These are phyloP conservation scores for Phoma sp. DNA, from an alignment of 2,329 filamentous ascomycete species.

Conservation along the genomic window DNA sequence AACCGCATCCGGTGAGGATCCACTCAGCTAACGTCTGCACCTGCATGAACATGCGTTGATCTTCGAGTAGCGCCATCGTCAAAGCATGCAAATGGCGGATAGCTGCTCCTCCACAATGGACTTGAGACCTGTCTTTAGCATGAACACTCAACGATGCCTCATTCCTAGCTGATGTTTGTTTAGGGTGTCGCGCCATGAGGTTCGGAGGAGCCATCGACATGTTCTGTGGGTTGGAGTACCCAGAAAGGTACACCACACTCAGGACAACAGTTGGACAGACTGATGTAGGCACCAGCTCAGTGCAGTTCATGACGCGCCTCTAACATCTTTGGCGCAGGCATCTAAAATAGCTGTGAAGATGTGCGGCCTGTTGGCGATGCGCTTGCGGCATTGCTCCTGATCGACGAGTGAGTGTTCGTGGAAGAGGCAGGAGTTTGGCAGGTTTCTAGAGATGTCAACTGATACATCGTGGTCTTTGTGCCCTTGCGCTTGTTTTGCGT, in stretches of 20 bases:
- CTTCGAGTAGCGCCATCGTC: slow-evolving; percentile 6
- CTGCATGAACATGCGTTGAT: slow-evolving; percentile 15
- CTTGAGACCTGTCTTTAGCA: too few species aligned
- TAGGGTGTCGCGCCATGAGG: too few species aligned
- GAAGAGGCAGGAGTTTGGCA: neutral
- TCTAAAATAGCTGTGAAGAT: slow-evolving; percentile 9
- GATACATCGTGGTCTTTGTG: neutral
- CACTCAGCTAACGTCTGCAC: slow-evolving; percentile 10
- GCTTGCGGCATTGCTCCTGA: slow-evolving; percentile 6
- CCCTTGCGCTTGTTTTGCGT: neutral
- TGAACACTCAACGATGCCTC: too few species aligned
- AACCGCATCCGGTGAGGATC: slow-evolving; percentile 19
- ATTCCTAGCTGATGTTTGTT: too few species aligned
- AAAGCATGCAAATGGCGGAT: neutral
- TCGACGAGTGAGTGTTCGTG: slow-evolving; percentile 10
- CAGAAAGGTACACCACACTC: too few species aligned
- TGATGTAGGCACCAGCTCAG: neutral
- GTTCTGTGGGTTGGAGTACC: too few species aligned
- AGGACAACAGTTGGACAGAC: too few species aligned
- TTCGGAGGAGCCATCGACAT: too few species aligned
- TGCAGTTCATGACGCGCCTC: neutral
- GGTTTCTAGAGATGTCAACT: too few species aligned
- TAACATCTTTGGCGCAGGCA: neutral
- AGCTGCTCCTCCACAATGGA: too few species aligned
- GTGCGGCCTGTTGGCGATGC: neutral